A percentile compares a stretch with the other conserved stretches of the same genome.
phyloP scores from a whole-genome alignment of 352 stramenopile species.

The Pythium rhizo-oryzae region DNA sequence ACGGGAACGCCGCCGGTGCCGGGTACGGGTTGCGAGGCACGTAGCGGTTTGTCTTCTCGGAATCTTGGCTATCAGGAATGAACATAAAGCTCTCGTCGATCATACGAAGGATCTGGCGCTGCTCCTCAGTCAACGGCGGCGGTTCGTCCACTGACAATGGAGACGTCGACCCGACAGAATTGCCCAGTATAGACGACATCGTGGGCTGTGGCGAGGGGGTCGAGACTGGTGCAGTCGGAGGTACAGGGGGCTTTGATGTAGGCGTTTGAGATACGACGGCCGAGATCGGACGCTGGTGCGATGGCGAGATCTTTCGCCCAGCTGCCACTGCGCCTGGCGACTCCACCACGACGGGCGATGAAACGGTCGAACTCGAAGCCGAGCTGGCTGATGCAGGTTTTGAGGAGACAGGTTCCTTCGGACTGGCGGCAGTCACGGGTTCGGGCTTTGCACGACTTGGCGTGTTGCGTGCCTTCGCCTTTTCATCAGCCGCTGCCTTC shows the following conservation, averaged over 20 bases:
- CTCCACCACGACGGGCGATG: slow-evolving; percentile 22
- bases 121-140: slow-evolving; percentile 73
- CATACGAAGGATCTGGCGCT: slow-evolving; percentile 75
- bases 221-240: slow-evolving; percentile 27
- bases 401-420: slow-evolving; percentile 31
- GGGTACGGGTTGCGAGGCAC: slow-evolving; percentile 95
- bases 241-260: slow-evolving; percentile 31
- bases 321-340: slow-evolving; percentile 8
- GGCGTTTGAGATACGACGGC: slow-evolving; percentile 19
- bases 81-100: slow-evolving; percentile 93
- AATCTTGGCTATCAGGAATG: slow-evolving; percentile 90
- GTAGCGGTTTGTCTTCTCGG: slow-evolving; percentile 91
- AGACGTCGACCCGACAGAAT: slow-evolving; percentile 13
- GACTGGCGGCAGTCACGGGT: slow-evolving; percentile 33
- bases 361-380: slow-evolving; percentile 27
- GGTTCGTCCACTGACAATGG: slow-evolving; percentile 38
- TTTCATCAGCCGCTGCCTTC: slow-evolving; percentile 42
- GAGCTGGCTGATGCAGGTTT: slow-evolving; percentile 27
- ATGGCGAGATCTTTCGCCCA: slow-evolving; percentile 22
- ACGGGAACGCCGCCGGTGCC: slow-evolving; percentile 90
- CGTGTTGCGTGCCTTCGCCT: slow-evolving; percentile 48
- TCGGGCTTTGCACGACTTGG: slow-evolving; percentile 53
- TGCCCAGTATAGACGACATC: slow-evolving; percentile 23
- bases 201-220: slow-evolving; percentile 25
- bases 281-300: slow-evolving; percentile 23